Conservation (phyloP, 768 basidiomycete genomes). For the Naganishia onofrii region DNA sequence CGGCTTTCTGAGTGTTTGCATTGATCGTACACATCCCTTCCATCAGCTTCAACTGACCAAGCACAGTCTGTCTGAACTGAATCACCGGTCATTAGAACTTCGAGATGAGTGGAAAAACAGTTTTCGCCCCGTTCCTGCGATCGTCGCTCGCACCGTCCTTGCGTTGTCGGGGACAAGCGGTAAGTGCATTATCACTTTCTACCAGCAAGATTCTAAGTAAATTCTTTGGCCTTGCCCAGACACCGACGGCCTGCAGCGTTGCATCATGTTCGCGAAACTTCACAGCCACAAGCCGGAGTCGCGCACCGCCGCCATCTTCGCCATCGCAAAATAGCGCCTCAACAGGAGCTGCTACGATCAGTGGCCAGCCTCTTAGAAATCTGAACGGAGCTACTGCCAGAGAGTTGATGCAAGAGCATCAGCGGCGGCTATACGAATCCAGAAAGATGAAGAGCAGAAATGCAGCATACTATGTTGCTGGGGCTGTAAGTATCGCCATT, state of each 20-base stretch:
- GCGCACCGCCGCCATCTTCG: constrained; percentile 6
- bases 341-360: background rate
- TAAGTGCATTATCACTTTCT: background rate
- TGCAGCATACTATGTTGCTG: constrained; percentile 28
- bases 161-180: constrained; percentile 7
- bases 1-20: background rate
- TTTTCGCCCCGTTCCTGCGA: constrained; percentile 6
- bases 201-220: background rate
- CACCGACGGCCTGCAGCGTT: background rate
- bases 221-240: background rate
- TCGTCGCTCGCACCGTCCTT: background rate
- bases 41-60: too few relatives aligned
- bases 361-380: background rate
- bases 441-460: constrained; percentile 30
- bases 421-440: constrained; percentile 25
- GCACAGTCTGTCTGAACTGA: background rate
- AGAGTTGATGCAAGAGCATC: constrained; percentile 26
- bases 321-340: constrained; percentile 7
- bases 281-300: background rate
- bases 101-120: background rate
- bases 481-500: constrained; percentile 17
- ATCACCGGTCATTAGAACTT: background rate
- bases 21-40: background rate
- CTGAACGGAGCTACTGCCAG: constrained; percentile 9
- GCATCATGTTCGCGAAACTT: background rate